Conservation (phyloP, 129 eudicot species). For the Arctium lappa region DNA sequence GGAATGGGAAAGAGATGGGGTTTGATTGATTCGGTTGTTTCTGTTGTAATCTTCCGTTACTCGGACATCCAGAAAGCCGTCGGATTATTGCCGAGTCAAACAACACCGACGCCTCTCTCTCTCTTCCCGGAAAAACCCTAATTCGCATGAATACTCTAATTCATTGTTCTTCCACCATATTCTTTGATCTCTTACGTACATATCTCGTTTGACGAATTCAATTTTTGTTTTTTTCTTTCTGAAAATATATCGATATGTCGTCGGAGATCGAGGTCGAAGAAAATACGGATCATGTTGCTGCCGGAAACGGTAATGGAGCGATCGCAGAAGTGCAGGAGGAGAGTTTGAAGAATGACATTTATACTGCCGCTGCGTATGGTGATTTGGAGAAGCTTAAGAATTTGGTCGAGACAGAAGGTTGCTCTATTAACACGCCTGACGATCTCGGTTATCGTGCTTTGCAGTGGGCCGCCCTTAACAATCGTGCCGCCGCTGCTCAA, state of each 20-base stretch:
- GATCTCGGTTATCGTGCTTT: slow-evolving; percentile 84
- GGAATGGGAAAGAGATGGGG: neutral
- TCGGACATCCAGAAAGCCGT: slow-evolving; percentile 13
- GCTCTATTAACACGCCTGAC: slow-evolving; percentile 76
- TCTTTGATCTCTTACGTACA: neutral
- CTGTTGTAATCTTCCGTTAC: slow-evolving; percentile 19
- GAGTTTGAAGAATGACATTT: slow-evolving; percentile 74
- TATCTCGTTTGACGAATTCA: slow-evolving; percentile 2
- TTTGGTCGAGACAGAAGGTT: slow-evolving; percentile 81
- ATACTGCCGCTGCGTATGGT: slow-evolving; percentile 97
- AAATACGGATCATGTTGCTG: slow-evolving; percentile 38
- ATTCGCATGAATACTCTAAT: slow-evolving; percentile 14
- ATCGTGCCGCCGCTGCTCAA: slow-evolving; percentile 89
- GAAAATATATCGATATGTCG: slow-evolving; percentile 37
- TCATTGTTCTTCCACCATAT: slow-evolving; percentile 2
- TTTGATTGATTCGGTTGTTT: slow-evolving; percentile 17
- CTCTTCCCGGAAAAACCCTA: slow-evolving; percentile 44
- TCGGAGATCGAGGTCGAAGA: slow-evolving; percentile 98
- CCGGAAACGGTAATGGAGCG: slow-evolving; percentile 22
- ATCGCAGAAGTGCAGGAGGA: slow-evolving; percentile 43
- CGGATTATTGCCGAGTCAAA: slow-evolving; percentile 20
- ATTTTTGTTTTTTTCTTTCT: neutral
- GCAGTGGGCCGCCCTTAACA: slow-evolving; percentile 99
- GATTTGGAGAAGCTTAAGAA: slow-evolving; percentile 88
- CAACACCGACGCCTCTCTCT: slow-evolving; percentile 12